Conservation (phyloP, 176 grass and related monocot genomes). For the Carex kokanica region DNA sequence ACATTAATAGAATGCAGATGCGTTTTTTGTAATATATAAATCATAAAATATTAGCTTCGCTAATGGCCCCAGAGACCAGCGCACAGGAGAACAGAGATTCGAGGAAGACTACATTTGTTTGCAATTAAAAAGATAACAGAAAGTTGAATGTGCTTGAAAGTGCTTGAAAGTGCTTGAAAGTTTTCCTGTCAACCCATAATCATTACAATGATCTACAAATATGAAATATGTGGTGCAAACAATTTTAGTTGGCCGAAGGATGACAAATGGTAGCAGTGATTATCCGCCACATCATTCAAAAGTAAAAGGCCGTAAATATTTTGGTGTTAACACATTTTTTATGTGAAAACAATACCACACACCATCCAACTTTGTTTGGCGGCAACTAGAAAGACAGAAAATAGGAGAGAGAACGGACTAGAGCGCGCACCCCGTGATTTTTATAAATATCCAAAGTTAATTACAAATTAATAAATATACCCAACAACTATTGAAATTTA, state of each 20-base stretch:
- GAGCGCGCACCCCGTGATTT: background rate
- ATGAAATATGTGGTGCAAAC: background rate
- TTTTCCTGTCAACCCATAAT: background rate
- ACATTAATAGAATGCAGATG: background rate
- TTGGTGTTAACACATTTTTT: background rate
- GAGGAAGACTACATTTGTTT: background rate
- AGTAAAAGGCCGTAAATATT: background rate
- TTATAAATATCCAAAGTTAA: no score
- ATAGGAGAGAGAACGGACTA: background rate
- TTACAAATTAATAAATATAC: no score
- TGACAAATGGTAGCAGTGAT: background rate
- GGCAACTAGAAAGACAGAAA: conserved; percentile 20
- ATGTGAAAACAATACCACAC: conserved; percentile 14
- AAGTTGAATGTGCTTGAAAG: background rate
- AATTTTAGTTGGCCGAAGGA: background rate
- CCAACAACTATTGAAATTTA: no score
- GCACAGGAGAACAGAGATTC: background rate
- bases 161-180: background rate
- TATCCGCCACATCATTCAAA: background rate
- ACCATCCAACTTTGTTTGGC: conserved; percentile 21
- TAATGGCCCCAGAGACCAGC: background rate
- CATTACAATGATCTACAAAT: background rate
- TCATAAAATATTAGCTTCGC: background rate
- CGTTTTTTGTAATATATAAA: background rate
- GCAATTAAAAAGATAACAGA: background rate